Percentiles rank a stretch among this genome's conserved stretches.
Conservation (phyloP, 2,329 filamentous ascomycete species). For the Colletotrichum trifolii region DNA sequence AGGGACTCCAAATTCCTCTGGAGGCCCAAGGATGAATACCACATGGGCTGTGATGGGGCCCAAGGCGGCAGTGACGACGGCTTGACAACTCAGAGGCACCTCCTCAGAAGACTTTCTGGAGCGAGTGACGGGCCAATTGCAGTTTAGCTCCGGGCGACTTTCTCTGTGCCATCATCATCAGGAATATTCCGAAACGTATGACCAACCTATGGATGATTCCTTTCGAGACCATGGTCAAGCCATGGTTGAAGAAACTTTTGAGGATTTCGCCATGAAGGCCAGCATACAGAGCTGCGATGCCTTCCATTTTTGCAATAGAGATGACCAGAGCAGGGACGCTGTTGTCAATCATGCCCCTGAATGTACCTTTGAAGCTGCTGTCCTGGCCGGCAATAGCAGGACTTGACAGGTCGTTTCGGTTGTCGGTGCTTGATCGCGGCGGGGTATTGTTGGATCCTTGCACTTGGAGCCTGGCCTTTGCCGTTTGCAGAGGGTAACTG, state of each 20-base stretch:
- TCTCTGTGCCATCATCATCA: slow-evolving; percentile 28
- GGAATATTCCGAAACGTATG: slow-evolving; percentile 76
- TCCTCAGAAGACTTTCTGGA: slow-evolving; percentile 11
- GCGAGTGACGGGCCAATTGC: slow-evolving; percentile 37
- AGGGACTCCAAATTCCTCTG: neutral
- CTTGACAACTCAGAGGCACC: neutral
- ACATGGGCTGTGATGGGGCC: too few relatives aligned
- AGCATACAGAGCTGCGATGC: slow-evolving; percentile 76
- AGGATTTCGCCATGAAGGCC: slow-evolving; percentile 81
- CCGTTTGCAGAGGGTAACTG: slow-evolving; percentile 88
- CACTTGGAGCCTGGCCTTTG: slow-evolving; percentile 83
- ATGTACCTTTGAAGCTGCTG: slow-evolving; percentile 7
- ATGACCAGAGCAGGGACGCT: slow-evolving; percentile 74
- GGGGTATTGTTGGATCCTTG: slow-evolving; percentile 43
- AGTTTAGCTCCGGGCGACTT: slow-evolving; percentile 25
- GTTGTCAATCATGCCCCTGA: slow-evolving; percentile 44
- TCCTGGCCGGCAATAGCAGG: neutral
- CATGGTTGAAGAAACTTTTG: slow-evolving; percentile 87
- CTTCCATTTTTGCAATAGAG: slow-evolving; percentile 71
- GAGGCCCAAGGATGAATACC: too few relatives aligned
- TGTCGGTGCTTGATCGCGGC: slow-evolving; percentile 40
- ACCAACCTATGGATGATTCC: slow-evolving; percentile 79
- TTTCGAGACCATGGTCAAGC: slow-evolving; percentile 88
- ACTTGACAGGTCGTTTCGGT: neutral
- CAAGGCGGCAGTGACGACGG: too few relatives aligned